phyloP scores from a whole-genome alignment of 768 basidiomycete species.

The Dictyophora rubrovolvata region DNA sequence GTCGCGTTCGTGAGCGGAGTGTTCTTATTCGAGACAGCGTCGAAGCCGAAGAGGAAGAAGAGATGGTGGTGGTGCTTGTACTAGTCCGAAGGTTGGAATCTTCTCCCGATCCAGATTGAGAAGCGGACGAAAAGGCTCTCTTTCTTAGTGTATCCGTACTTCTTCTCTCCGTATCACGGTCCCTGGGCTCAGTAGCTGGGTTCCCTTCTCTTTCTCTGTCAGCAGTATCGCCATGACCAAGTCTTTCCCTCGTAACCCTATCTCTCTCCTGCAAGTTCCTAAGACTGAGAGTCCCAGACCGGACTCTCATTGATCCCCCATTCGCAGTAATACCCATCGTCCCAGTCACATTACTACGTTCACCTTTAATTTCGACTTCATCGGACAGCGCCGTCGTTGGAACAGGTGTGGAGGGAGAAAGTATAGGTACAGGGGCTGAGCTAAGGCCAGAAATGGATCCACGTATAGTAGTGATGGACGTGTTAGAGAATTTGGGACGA shows the following conservation, averaged over 20 bases:
- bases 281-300: background rate
- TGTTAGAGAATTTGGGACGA: constrained; percentile 34
- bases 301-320: background rate
- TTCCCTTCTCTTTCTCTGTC: background rate
- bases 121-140: background rate
- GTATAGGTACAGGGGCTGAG: background rate
- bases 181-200: background rate
- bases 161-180: background rate
- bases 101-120: background rate
- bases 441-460: constrained; percentile 5
- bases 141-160: background rate
- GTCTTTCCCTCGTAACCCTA: background rate
- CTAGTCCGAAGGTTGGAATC: background rate
- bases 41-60: background rate
- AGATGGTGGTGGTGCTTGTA: background rate
- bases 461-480: constrained; percentile 39
- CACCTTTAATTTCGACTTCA: background rate
- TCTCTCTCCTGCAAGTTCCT: background rate
- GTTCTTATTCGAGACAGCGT: background rate
- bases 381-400: constrained; percentile 9
- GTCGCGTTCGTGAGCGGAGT: background rate
- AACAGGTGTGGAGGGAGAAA: background rate
- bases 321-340: background rate
- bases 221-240: background rate
- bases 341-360: background rate